Base-by-base conservation (phyloP, 2,329 filamentous ascomycete genomes). In the Fusarium stilboides region DNA sequence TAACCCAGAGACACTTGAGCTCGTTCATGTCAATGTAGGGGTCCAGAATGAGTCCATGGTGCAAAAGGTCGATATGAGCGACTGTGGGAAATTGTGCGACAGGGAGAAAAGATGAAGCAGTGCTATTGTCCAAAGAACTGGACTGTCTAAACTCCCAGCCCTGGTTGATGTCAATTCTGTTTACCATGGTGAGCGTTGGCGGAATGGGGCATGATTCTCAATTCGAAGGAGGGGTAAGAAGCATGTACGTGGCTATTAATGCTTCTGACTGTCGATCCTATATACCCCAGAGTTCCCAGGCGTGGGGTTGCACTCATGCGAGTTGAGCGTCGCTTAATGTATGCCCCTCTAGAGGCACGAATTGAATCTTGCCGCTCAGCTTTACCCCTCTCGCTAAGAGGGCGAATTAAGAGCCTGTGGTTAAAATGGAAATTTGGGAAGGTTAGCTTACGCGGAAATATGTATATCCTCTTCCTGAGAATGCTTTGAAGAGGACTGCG, bases 11-110 rank as follows among this genome's bases (percentile, higher is more conserved):
- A 19, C 49, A 62, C 13, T 62, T 37, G 0, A 62, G 6, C 5
- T 62, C 49, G 6, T 62, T 62, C 2, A 62, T 62, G 1, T 62
- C 49, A 1, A 62, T 47, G 6, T 62, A 62, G 0, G 57, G 60
- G 12, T 62, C 60, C 0, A 36, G 49, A 0, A 62, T 49, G 7
- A 62, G 14, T 2, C 17, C 24, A 0, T 62, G 49, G 17, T 34
- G 22, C 4, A 62, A 7, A 2, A 62, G 24, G 22, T 62, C 42
- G 6, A 62, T 43, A 3, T 62, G 42, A 3, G 60, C 60, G 2
- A 57, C 49, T 1, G 49, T 62, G 2, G 60, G 60, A 3, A 62
- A 62, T 0, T 62, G 57, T 0, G 19, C 28, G 3, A 55, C 58
- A 0, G 60, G 19, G 6, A 39, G 26, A 0, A 47, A 62, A 3